These are phyloP conservation scores for Termitomyces sp. DNA, from an alignment of 768 basidiomycete species.

Conservation along the genomic window DNA sequence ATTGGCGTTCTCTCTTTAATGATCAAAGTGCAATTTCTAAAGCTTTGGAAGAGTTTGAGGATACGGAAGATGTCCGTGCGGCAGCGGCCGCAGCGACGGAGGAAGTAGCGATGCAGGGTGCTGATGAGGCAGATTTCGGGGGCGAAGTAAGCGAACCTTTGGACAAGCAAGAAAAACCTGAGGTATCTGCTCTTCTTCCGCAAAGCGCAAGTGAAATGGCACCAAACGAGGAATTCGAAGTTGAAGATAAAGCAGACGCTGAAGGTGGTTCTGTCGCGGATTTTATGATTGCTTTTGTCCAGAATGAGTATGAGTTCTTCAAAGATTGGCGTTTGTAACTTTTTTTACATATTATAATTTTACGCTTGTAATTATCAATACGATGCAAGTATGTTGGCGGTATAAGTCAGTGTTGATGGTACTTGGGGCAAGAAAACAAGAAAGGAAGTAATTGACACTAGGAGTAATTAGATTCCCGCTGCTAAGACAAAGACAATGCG, in stretches of 20 bases:
- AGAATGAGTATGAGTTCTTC: conserved; percentile 63
- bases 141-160: conserved; percentile 30
- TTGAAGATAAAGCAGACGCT: conserved; percentile 36
- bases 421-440: background rate
- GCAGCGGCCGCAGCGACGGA: conserved; percentile 73
- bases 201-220: conserved; percentile 21
- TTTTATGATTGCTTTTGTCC: conserved; percentile 74
- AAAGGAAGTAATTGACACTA: background rate
- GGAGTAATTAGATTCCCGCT: background rate
- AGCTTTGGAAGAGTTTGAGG: conserved; percentile 83
- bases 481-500: background rate
- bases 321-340: conserved; percentile 59
- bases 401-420: background rate
- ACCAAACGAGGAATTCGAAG: conserved; percentile 29
- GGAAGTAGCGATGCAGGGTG: conserved; percentile 66
- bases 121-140: conserved; percentile 76
- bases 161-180: conserved; percentile 5
- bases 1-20: conserved; percentile 82
- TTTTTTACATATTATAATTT: background rate
- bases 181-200: conserved; percentile 2
- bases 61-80: conserved; percentile 81
- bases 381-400: background rate
- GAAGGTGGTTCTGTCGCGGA: conserved; percentile 77
- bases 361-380: background rate
- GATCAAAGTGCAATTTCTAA: conserved; percentile 61